Percentiles rank a stretch among this genome's conserved stretches.
These are phyloP conservation scores for Clavispora santaluciae DNA, from an alignment of 805 yeast genomes.

Conservation along the genomic window DNA sequence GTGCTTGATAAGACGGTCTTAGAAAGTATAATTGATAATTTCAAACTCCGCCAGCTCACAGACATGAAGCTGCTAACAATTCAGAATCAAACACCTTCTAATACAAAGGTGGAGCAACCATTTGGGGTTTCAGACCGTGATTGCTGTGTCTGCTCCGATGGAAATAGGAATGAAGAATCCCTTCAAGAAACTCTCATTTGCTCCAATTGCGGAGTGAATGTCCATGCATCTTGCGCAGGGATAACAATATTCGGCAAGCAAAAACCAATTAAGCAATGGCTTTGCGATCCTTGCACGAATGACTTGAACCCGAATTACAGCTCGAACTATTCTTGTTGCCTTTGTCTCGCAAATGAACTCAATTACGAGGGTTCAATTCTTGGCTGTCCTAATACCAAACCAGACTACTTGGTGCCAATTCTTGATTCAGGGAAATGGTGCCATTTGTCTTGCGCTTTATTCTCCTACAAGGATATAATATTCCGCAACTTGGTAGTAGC, in stretches of 20 bases:
- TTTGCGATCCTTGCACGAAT: slow-evolving; percentile 76
- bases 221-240: slow-evolving; percentile 73
- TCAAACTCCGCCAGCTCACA: slow-evolving; percentile 21
- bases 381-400: slow-evolving; percentile 38
- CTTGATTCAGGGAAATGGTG: slow-evolving; percentile 63
- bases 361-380: slow-evolving; percentile 42
- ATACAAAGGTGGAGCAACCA: slow-evolving; percentile 11
- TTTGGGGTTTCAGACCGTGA: slow-evolving; percentile 8
- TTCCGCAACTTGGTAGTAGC: slow-evolving; percentile 11
- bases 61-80: slow-evolving; percentile 19
- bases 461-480: slow-evolving; percentile 36
- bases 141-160: slow-evolving; percentile 57
- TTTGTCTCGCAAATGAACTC: slow-evolving; percentile 57
- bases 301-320: slow-evolving; percentile 56
- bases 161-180: slow-evolving; percentile 21
- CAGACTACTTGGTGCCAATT: slow-evolving; percentile 71
- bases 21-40: slow-evolving; percentile 14
- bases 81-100: slow-evolving; percentile 11
- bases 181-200: slow-evolving; percentile 47
- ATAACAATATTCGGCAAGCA: slow-evolving; percentile 12
- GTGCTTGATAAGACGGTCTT: slow-evolving; percentile 12
- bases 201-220: slow-evolving; percentile 59
- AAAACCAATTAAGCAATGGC: slow-evolving; percentile 51
- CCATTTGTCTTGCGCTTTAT: slow-evolving; percentile 68
- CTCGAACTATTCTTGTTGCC: slow-evolving; percentile 54